These are phyloP conservation scores for Lactarius hengduanensis DNA, from an alignment of 768 basidiomycete species.

Conservation along the genomic window DNA sequence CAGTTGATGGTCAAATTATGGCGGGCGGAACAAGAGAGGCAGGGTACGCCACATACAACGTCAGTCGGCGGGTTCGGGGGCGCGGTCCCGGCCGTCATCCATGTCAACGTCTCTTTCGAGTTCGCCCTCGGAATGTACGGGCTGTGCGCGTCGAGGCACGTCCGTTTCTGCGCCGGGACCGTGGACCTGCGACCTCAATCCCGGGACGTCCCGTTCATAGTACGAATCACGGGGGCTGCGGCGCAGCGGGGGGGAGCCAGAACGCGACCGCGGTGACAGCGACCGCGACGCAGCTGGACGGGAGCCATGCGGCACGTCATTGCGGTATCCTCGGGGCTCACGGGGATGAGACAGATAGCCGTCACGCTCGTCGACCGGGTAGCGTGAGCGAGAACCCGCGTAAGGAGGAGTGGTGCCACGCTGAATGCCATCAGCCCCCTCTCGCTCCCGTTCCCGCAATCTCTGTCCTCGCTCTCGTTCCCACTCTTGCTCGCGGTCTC, in stretches of 20 bases:
- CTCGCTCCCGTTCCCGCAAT: constrained; percentile 32
- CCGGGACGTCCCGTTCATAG: constrained; percentile 20
- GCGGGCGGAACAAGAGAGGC: constrained; percentile 1
- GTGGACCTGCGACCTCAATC: constrained; percentile 10
- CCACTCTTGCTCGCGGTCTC: constrained; percentile 35
- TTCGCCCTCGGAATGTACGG: constrained; percentile 16
- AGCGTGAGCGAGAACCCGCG: constrained; percentile 31
- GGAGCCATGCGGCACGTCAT: constrained; percentile 14
- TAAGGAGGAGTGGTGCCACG: constrained; percentile 16
- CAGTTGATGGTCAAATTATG: constrained; percentile 7
- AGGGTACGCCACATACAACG: constrained; percentile 18
- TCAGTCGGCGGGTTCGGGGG: constrained; percentile 25
- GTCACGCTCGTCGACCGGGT: constrained; percentile 30
- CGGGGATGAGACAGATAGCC: constrained; percentile 22
- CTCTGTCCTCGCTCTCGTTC: constrained; percentile 41
- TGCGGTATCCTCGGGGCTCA: constrained; percentile 25
- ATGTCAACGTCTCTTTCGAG: constrained; percentile 26
- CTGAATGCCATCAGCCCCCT: constrained; percentile 12
- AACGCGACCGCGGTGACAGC: constrained; percentile 26
- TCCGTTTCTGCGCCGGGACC: constrained; percentile 16
- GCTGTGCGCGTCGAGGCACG: constrained; percentile 12
- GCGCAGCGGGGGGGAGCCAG: constrained; percentile 20
- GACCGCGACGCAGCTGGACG: constrained; percentile 26
- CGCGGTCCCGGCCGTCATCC: constrained; percentile 24
- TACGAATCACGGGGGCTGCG: constrained; percentile 22